phyloP scores from a whole-genome alignment of 2,329 filamentous ascomycete genomes.

The Niveomyces coronatus region DNA sequence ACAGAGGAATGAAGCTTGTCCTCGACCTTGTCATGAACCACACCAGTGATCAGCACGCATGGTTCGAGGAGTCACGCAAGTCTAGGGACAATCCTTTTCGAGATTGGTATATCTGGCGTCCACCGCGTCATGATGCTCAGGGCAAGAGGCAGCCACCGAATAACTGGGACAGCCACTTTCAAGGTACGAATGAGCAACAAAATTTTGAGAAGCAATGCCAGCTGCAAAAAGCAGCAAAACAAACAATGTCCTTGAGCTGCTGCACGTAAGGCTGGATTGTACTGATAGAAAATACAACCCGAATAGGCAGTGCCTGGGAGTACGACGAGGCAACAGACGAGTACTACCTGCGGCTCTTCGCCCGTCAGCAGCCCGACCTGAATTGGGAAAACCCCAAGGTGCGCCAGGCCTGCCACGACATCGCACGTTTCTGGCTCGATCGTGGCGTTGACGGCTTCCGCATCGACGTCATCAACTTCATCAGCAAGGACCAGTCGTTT shows the following conservation, averaged over 20 bases:
- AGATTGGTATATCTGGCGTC: constrained; percentile 57
- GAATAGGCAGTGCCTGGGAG: constrained; percentile 33
- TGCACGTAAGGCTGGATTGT: too few species aligned
- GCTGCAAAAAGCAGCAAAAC: too few species aligned
- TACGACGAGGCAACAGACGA: constrained; percentile 39
- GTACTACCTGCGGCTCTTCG: constrained; percentile 59
- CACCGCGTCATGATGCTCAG: constrained; percentile 43
- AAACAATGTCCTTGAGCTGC: too few species aligned
- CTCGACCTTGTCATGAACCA: constrained; percentile 69
- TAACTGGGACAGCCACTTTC: constrained; percentile 39
- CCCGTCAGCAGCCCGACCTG: constrained; percentile 61
- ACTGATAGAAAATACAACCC: too few species aligned
- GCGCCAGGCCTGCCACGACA: constrained; percentile 53
- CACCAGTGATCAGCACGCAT: constrained; percentile 46
- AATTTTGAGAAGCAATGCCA: too few species aligned
- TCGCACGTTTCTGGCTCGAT: constrained; percentile 66
- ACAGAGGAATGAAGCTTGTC: constrained; percentile 56
- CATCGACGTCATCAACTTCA: constrained; percentile 58
- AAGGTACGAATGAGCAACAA: too few species aligned
- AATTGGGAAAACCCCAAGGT: constrained; percentile 66
- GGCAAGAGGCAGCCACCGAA: constrained; percentile 52
- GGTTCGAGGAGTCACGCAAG: constrained; percentile 46
- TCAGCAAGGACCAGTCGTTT: constrained; percentile 49
- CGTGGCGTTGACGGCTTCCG: constrained; percentile 57
- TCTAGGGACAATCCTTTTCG: constrained; percentile 43